Evolutionary conservation across 2,329 filamentous ascomycete species (phyloP), one percentile per base, ranked within the genome.

Genomic region (Penicillium sp.): DNA sequence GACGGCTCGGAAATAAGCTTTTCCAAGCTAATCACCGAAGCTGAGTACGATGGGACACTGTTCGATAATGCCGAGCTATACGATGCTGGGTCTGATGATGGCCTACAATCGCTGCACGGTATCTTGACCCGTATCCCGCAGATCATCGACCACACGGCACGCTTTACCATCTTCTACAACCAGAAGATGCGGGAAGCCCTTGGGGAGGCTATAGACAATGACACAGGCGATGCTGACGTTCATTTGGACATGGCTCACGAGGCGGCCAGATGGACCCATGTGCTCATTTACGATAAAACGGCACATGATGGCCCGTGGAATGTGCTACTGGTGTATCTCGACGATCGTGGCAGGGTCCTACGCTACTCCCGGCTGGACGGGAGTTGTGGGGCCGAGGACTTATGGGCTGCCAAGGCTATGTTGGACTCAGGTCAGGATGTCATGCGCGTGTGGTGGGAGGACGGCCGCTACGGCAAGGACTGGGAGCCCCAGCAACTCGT

Each of bases 321-420:
- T 14, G 31, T 49, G 22, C 29, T 49, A 14, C 18, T 49, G 27
- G 20, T 49, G 22, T 49, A 49, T 40, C 4, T 49, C 29, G 46
- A 49, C 15, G 31, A 49, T 33, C 46, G 18, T 40, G 29, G 46
- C 9, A 27, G 46, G 23, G 31, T 49, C 23, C 27, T 40, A 35
- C 46, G 46, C 22, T 26, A 49, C 25, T 49, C 46, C 23, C 46
- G 46, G 46, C 26, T 49, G 14, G 46, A 49, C n/a, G 45, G 45
- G 33, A n/a, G 33, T 37, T 37, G 6, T 22, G 37, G 37, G n/a
- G 29, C 14, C 15, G 31, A 15, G 12, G 31, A n/a, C 14, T 15
- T 33, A 12, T 15, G 15, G 31, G 31, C 12, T 6, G 31, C 31
- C 6, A 4, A 6, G 6, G 31, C 5, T 33, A 33, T 33, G 31